Conservation (phyloP, 2,329 filamentous ascomycete species). For the Fusarium sp. region DNA sequence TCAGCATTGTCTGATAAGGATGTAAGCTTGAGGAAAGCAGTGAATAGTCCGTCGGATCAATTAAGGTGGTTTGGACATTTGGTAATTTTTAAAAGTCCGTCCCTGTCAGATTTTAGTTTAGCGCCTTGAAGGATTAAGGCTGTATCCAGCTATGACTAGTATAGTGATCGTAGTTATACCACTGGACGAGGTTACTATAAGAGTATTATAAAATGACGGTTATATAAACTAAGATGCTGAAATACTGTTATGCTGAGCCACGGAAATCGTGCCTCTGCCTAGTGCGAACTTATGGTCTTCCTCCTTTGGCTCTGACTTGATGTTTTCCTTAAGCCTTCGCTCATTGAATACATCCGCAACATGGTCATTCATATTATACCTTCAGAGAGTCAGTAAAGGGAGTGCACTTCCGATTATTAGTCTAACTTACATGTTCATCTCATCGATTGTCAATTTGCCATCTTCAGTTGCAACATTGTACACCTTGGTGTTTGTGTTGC, state of each 20-base stretch:
- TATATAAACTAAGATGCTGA: not conserved
- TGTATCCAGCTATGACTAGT: not conserved
- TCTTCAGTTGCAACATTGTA: not conserved
- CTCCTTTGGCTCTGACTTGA: not conserved
- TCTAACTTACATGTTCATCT: not conserved
- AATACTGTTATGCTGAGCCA: not conserved
- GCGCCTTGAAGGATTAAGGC: not conserved
- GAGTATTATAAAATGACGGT: not conserved
- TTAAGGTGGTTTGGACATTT: not conserved
- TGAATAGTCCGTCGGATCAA: not conserved
- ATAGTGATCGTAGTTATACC: not conserved
- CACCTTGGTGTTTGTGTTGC: not conserved
- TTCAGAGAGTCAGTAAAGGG: not conserved
- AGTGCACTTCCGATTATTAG: rapidly evolving
- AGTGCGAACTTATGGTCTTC: not conserved
- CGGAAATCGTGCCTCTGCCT: not conserved
- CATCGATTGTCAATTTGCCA: not conserved
- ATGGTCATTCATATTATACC: not conserved
- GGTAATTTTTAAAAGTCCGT: not conserved
- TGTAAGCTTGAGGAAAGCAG: not conserved
- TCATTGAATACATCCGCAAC: not conserved
- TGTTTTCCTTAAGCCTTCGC: not conserved
- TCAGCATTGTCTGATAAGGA: rapidly evolving
- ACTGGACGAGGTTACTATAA: not conserved
- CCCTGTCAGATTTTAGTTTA: not conserved